phyloP scores from a whole-genome alignment of 257 asterid species.

The Solanum infundibuliforme region DNA sequence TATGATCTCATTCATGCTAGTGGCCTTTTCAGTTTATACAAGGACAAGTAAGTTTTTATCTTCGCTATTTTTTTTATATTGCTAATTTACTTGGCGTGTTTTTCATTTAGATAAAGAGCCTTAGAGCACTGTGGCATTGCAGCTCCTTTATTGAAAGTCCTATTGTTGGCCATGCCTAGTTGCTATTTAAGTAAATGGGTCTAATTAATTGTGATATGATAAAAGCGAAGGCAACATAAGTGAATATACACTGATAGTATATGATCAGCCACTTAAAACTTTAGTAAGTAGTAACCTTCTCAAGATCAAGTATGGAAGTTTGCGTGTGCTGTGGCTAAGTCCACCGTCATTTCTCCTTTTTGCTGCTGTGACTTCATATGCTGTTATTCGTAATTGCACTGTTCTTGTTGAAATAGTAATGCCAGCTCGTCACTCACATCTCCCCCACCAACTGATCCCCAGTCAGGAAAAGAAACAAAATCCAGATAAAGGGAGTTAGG shows the following conservation, averaged over 20 bases:
- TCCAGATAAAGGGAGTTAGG: not conserved
- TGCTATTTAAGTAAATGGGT: not conserved
- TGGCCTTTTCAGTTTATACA: slow-evolving; percentile 80
- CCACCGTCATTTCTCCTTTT: not conserved
- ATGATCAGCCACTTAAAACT: not conserved
- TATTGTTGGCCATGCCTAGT: not conserved
- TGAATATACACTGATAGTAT: not conserved
- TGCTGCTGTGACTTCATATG: not conserved
- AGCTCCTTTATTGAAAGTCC: not conserved
- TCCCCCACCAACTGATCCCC: not conserved
- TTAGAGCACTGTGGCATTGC: not conserved
- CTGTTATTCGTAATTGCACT: not conserved
- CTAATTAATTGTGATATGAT: not conserved
- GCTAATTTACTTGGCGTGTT: not conserved
- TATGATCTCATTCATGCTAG: slow-evolving; percentile 91
- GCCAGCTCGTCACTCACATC: not conserved
- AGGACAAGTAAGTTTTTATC: slow-evolving; percentile 56
- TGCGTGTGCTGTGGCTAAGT: not conserved
- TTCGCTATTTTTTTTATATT: not conserved
- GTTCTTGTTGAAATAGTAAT: not conserved
- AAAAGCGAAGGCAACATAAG: not conserved
- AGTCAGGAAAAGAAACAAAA: not conserved
- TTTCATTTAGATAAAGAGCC: not conserved
- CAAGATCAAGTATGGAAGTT: not conserved
- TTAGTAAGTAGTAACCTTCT: not conserved